Base-by-base conservation (phyloP, 257 asterid species). In the Solanum gracilifrons region DNA sequence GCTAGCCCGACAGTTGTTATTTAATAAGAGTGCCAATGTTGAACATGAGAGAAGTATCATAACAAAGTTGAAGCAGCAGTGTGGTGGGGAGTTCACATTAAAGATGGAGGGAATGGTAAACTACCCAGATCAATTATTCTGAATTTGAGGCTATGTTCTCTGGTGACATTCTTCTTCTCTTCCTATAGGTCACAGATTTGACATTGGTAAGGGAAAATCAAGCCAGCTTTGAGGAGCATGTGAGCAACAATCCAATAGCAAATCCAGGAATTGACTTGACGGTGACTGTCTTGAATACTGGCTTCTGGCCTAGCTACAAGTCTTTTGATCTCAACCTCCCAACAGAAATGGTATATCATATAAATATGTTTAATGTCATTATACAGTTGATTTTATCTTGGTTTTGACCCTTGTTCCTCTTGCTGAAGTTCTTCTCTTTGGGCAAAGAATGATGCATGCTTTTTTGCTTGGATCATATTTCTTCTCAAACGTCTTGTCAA, bases 41-140 rank as follows among this genome's bases (percentile, higher is more conserved):
- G 99, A 97, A 89, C 99, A 97, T 85, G 99, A 97, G 91, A 93
- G 99, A 91, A 96, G 98, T 89, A 96, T 97, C 86, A 88, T 97
- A 48, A 96, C 98, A 88, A 97, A 96, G 92, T 86, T 97, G 95
- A 97, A 97, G 94, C 99, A 96, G 91, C 99, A 97, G 91, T 97
- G 99, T 87, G 99, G 99, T 58, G 99, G 98, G 83, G 99, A 96
- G 75, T 96, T 97, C 89, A 97, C 99, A 9, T 97, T 98, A 36
- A 97, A 97, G 95, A 97, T 97, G 99, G 99, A 97, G 93, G 99
- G 99, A 83, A 97, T 97, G 99, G 99, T 97, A 62, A 90, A 98
- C 88, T 88, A 33, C 85, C 68, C 60, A 76, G 84, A 88, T 80
- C n/a, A 75, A 46, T 27, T 86, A 25, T 86, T 2, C 68, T 86